A percentile compares a stretch with the other conserved stretches of the same genome.
Conservation (phyloP, 352 stramenopile genomes). For the Phytopythium boreale region DNA sequence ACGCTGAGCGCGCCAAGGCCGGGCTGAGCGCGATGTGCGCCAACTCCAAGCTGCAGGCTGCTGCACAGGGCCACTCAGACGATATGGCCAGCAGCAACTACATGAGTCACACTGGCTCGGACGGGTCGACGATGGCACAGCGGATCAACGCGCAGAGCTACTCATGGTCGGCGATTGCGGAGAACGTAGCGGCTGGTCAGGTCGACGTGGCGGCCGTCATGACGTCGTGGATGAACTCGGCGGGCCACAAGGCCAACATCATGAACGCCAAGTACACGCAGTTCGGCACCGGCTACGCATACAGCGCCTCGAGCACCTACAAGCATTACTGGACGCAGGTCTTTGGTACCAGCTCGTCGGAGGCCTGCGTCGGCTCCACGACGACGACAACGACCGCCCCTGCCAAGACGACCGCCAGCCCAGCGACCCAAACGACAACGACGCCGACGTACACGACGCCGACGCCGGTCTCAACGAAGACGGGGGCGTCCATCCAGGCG, state of each 20-base stretch:
- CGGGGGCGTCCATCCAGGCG: not conserved
- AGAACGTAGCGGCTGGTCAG: slow-evolving; percentile 58
- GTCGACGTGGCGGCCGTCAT: slow-evolving; percentile 37
- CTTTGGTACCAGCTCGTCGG: slow-evolving; percentile 29
- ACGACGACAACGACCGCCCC: not conserved
- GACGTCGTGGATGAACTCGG: slow-evolving; percentile 50
- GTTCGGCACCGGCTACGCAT: slow-evolving; percentile 34
- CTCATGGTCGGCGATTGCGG: slow-evolving; percentile 35
- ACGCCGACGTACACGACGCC: not conserved
- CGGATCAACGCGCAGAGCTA: slow-evolving; percentile 46
- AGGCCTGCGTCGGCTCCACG: slow-evolving; percentile 13
- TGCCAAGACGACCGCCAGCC: not conserved
- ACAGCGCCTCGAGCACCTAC: slow-evolving; percentile 24
- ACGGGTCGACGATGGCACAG: slow-evolving; percentile 34
- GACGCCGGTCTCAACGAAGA: not conserved
- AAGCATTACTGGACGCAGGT: slow-evolving; percentile 64
- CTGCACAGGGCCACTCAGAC: slow-evolving; percentile 26
- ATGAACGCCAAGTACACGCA: slow-evolving; percentile 31
- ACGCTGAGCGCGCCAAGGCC: slow-evolving; percentile 34
- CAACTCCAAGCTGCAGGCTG: slow-evolving; percentile 31
- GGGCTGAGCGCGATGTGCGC: slow-evolving; percentile 30
- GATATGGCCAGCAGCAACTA: slow-evolving; percentile 45
- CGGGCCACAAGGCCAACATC: slow-evolving; percentile 48
- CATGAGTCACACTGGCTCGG: slow-evolving; percentile 39
- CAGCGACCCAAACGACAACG: not conserved